A percentile compares a stretch with the other conserved stretches of the same genome.
Evolutionary conservation across 148 eudicot species (phyloP).

Genomic region (Gaultheria prostrata): DNA sequence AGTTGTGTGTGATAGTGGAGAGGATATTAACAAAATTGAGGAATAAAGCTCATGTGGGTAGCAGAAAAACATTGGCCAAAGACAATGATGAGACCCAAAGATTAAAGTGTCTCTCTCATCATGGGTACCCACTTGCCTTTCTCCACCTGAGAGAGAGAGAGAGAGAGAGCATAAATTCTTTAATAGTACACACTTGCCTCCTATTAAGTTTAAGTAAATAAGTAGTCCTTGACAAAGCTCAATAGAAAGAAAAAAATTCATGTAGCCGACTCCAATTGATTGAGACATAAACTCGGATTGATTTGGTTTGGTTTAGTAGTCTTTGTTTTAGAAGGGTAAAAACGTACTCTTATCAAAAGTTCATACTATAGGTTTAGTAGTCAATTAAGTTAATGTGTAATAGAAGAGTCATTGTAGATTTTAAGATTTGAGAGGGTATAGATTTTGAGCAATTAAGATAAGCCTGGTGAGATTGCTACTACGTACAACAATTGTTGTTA

Average conservation of each 20-base stretch:
- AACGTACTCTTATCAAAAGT: too few relatives aligned
- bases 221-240: too few relatives aligned
- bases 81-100: slow-evolving; percentile 11
- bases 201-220: too few relatives aligned
- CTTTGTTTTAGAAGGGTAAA: too few relatives aligned
- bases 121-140: slow-evolving; percentile 9
- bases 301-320: neutral
- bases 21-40: neutral
- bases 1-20: neutral
- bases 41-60: neutral
- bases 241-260: too few relatives aligned
- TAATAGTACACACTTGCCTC: neutral
- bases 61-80: neutral
- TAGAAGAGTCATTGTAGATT: too few relatives aligned
- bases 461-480: too few relatives aligned
- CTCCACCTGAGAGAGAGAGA: neutral
- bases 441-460: neutral
- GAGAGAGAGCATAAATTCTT: neutral
- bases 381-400: neutral
- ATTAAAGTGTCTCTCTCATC: neutral
- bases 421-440: neutral
- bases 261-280: too few relatives aligned
- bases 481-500: too few relatives aligned
- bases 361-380: neutral
- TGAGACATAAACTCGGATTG: too few relatives aligned